Conservation (phyloP, 2,329 filamentous ascomycete genomes). For the Diplodia scrobiculata region DNA sequence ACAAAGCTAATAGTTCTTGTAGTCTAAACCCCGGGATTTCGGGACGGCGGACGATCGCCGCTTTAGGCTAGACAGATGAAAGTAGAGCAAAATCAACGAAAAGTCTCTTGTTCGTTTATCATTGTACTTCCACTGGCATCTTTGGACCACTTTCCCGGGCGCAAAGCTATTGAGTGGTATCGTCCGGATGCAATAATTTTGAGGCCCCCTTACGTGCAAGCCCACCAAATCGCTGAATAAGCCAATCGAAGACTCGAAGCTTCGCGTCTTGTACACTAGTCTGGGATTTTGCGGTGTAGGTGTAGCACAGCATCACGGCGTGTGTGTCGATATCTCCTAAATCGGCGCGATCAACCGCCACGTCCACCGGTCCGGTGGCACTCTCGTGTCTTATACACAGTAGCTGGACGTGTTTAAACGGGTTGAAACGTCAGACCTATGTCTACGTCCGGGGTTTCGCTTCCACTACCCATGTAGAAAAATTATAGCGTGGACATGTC, state of each 20-base stretch:
- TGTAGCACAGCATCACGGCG: background rate
- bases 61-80: background rate
- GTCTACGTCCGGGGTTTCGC: no score
- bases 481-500: no score
- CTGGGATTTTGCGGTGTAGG: background rate
- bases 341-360: no score
- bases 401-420: no score
- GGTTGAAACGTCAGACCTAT: no score
- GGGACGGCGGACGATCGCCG: background rate
- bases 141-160: background rate
- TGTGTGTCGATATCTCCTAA: background rate
- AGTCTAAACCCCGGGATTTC: slow-evolving; percentile 4
- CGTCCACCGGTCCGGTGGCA: no score
- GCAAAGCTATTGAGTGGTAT: background rate
- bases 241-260: background rate
- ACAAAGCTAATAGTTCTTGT: background rate
- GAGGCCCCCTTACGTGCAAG: background rate
- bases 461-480: no score
- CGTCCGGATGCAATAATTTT: background rate
- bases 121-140: background rate
- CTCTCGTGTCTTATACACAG: no score
- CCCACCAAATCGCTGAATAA: no score
- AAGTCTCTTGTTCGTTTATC: background rate
- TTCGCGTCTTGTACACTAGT: background rate
- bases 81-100: slow-evolving; percentile 7